These are phyloP conservation scores for Eragrostis curvula DNA, from an alignment of 176 grass and related monocot genomes.

Conservation along the genomic window DNA sequence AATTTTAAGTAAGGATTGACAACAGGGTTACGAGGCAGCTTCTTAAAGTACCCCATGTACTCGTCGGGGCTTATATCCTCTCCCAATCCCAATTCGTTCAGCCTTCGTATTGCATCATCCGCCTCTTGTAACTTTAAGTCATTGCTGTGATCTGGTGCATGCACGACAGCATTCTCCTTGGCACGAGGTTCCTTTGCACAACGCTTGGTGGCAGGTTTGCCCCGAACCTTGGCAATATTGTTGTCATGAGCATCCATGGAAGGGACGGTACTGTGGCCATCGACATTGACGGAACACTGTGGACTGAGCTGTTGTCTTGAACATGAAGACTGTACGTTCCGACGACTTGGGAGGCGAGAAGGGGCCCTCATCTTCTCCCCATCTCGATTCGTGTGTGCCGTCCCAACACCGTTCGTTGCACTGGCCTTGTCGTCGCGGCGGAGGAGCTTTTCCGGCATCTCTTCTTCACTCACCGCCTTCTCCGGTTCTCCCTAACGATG, in stretches of 20 bases:
- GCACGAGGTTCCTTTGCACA: background rate
- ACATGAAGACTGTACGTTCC: too few species aligned
- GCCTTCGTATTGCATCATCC: background rate
- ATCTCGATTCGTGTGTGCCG: too few species aligned
- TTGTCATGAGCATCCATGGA: too few species aligned
- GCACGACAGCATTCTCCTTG: background rate
- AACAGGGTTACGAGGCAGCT: background rate
- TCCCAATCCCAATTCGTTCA: slow-evolving; percentile 21
- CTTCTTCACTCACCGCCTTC: background rate
- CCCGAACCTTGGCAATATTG: background rate
- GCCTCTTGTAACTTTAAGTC: background rate
- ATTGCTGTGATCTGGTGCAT: background rate
- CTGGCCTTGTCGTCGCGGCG: too few species aligned
- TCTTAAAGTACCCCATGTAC: background rate
- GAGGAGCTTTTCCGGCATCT: background rate
- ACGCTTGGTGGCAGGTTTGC: background rate
- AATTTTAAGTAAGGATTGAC: background rate
- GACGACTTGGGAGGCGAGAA: too few species aligned
- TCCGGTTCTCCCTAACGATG: background rate
- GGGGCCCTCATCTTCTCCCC: too few species aligned
- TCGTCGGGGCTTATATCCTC: slow-evolving; percentile 5
- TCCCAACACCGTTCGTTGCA: too few species aligned
- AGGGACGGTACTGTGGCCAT: background rate
- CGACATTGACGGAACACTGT: background rate
- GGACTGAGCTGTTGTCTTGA: too few species aligned